A percentile compares a stretch with the other conserved stretches of the same genome.
These are phyloP conservation scores for Syzygium jambos DNA, from an alignment of 345 rosid genomes.

Conservation along the genomic window DNA sequence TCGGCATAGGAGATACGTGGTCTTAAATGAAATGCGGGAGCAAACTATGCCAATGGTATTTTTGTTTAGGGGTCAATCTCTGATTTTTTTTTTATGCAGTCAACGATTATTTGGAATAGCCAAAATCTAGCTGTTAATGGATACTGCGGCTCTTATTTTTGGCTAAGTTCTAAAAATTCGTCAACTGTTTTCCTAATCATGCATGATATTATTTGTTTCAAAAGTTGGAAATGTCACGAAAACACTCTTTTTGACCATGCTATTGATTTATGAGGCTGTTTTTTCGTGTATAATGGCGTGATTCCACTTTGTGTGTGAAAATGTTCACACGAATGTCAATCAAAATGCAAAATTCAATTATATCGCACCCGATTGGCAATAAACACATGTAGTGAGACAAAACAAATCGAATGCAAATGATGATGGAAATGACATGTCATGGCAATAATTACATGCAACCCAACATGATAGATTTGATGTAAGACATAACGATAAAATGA, in stretches of 20 bases:
- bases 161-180: not conserved
- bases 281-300: not conserved
- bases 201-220: too few relatives aligned
- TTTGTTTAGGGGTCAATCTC: not conserved
- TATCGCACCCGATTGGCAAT: not conserved
- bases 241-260: not conserved
- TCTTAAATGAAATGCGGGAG: not conserved
- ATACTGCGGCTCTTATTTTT: not conserved
- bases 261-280: not conserved
- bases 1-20: not conserved
- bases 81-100: not conserved
- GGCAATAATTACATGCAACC: not conserved
- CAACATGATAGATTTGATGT: fast-evolving
- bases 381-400: not conserved
- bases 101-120: not conserved
- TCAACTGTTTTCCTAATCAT: too few relatives aligned
- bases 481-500: not conserved
- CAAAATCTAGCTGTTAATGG: not conserved
- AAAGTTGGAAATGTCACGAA: not conserved
- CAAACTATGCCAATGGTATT: not conserved
- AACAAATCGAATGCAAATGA: not conserved
- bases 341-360: not conserved
- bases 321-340: not conserved
- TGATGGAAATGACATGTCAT: not conserved
- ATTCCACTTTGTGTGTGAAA: not conserved